phyloP scores from a whole-genome alignment of 2,329 filamentous ascomycete species.

The Teratosphaeria pseudoeucalypti region DNA sequence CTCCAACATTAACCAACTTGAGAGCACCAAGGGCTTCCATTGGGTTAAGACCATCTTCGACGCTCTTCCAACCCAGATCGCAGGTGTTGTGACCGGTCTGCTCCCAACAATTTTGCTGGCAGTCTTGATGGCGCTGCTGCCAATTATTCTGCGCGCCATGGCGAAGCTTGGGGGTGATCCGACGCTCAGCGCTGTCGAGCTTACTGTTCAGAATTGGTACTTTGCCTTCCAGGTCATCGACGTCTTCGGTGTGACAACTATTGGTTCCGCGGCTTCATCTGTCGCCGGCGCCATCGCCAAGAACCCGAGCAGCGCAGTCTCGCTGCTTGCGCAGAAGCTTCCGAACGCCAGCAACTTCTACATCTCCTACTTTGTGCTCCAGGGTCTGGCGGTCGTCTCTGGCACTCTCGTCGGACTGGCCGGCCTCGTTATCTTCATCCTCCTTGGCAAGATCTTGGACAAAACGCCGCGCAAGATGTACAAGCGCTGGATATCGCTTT shows the following conservation, averaged over 20 bases:
- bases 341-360: conserved; percentile 89
- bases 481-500: conserved; percentile 62
- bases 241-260: conserved; percentile 77
- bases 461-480: conserved; percentile 73
- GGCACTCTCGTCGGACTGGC: conserved; percentile 62
- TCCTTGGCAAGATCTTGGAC: conserved; percentile 65
- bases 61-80: conserved; percentile 56
- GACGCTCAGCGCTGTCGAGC: conserved; percentile 67
- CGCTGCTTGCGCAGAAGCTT: conserved; percentile 34
- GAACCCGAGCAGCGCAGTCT: conserved; percentile 34
- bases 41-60: conserved; percentile 68
- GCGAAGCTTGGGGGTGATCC: conserved; percentile 74
- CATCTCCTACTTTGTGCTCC: conserved; percentile 86
- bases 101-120: conserved; percentile 70
- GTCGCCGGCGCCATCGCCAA: conserved; percentile 56
- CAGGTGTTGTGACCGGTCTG: conserved; percentile 76
- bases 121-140: conserved; percentile 77
- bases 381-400: conserved; percentile 71
- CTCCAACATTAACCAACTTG: conserved; percentile 64
- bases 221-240: conserved; percentile 86
- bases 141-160: conserved; percentile 68
- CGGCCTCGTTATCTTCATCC: conserved; percentile 62
- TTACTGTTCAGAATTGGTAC: conserved; percentile 84
- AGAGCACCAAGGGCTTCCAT: conserved; percentile 23
- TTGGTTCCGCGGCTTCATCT: conserved; percentile 69